Conservation (phyloP, 257 asterid genomes). For the Solanum chiquidenum region DNA sequence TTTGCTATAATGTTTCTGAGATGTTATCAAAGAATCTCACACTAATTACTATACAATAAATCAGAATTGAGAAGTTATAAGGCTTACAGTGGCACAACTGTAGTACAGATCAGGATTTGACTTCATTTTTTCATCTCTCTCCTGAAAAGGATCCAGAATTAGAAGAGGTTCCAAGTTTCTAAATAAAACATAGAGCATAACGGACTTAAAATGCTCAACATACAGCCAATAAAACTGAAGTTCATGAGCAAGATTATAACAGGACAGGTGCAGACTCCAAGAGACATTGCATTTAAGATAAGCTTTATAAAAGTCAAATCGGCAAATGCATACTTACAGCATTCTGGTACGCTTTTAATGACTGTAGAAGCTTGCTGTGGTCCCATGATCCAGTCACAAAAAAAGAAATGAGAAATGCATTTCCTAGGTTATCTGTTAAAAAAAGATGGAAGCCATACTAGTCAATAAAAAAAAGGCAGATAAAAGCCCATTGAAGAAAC, state of each 20-base stretch:
- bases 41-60: not conserved
- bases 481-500: not conserved
- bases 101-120: constrained; percentile 82
- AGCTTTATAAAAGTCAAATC: not conserved
- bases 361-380: constrained; percentile 58
- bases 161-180: not conserved
- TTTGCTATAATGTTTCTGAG: not conserved
- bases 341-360: constrained; percentile 89
- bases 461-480: not conserved
- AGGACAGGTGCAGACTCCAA: not conserved
- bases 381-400: constrained; percentile 89
- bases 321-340: constrained; percentile 51
- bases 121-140: constrained; percentile 78
- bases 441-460: not conserved
- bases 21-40: not conserved
- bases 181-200: not conserved
- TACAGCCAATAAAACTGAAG: not conserved
- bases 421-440: constrained; percentile 75
- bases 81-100: constrained; percentile 82
- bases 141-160: constrained; percentile 36
- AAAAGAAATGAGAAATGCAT: constrained; percentile 81
- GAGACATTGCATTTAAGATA: not conserved
- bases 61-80: not conserved
- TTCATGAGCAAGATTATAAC: not conserved
- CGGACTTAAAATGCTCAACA: not conserved